phyloP scores from a whole-genome alignment of 2,329 filamentous ascomycete species.

The Scedosporium apiospermum region DNA sequence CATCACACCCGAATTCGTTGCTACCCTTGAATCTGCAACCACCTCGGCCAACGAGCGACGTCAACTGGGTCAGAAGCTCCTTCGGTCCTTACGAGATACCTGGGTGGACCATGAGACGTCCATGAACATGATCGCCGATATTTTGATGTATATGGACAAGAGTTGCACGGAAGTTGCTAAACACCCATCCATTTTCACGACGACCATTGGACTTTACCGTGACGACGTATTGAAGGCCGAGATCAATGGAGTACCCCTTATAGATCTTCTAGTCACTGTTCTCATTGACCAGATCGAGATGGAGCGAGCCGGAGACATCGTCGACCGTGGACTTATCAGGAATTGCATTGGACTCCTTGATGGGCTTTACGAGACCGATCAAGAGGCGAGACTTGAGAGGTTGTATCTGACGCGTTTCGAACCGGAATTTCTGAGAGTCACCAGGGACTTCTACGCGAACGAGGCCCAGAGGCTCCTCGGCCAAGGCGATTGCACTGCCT shows the following conservation, averaged over 20 bases:
- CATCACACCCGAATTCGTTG: conserved; percentile 60
- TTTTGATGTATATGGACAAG: conserved; percentile 95
- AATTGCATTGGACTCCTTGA: conserved; percentile 86
- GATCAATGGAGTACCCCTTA: conserved; percentile 45
- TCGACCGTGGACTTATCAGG: conserved; percentile 74
- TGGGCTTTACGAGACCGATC: conserved; percentile 70
- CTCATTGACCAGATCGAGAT: conserved; percentile 86
- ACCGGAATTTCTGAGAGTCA: conserved; percentile 62
- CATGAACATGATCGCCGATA: conserved; percentile 95
- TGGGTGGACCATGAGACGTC: conserved; percentile 88
- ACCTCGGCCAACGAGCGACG: conserved; percentile 70
- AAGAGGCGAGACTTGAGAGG: conserved; percentile 68
- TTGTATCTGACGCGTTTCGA: conserved; percentile 82
- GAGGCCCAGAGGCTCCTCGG: conserved; percentile 69
- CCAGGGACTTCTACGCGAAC: conserved; percentile 60
- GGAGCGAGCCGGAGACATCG: conserved; percentile 82
- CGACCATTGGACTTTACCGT: conserved; percentile 79
- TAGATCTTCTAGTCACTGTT: conserved; percentile 68
- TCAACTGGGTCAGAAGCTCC: conserved; percentile 71
- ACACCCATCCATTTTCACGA: conserved; percentile 70
- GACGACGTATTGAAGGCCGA: conserved; percentile 68
- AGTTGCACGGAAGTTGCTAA: conserved; percentile 64
- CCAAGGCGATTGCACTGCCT: conserved; percentile 70
- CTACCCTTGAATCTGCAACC: conserved; percentile 47
- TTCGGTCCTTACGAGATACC: conserved; percentile 63